Evolutionary conservation across 2,329 filamentous ascomycete genomes (phyloP).

Genomic region (Penicillium sclerotiorum): DNA sequence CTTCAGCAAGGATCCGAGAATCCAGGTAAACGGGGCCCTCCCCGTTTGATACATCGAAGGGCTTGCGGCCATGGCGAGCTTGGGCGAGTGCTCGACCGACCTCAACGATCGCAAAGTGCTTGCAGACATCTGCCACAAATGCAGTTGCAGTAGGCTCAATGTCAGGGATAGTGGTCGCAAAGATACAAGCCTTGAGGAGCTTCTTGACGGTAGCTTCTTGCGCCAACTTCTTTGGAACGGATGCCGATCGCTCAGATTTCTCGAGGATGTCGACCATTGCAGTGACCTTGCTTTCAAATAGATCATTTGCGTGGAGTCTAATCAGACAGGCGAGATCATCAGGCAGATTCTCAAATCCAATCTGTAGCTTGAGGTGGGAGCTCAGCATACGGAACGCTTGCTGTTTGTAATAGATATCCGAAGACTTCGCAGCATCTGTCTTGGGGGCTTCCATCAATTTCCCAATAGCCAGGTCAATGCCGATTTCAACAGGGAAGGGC

Average conservation of each 20-base stretch:
- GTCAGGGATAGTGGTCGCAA: conserved; percentile 78
- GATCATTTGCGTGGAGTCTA: conserved; percentile 84
- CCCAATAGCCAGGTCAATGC: conserved; percentile 83
- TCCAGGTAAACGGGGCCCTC: conserved; percentile 88
- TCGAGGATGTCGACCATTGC: conserved; percentile 70
- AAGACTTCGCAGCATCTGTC: conserved; percentile 55
- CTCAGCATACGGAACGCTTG: conserved; percentile 88
- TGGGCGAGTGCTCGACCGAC: conserved; percentile 82
- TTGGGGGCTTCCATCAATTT: conserved; percentile 83
- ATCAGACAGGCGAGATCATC: conserved; percentile 86
- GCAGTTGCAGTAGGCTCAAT: conserved; percentile 74
- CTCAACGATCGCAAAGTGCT: conserved; percentile 89
- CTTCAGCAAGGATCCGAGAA: conserved; percentile 82
- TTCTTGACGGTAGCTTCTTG: conserved; percentile 83
- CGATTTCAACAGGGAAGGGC: conserved; percentile 82
- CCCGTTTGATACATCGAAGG: conserved; percentile 82
- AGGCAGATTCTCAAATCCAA: conserved; percentile 83
- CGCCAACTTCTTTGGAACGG: conserved; percentile 80
- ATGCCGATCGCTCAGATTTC: conserved; percentile 75
- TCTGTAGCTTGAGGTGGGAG: conserved; percentile 84
- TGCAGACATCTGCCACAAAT: conserved; percentile 79
- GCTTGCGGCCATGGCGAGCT: conserved; percentile 72
- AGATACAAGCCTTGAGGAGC: conserved; percentile 85
- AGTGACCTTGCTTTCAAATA: conserved; percentile 72
- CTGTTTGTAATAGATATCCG: conserved; percentile 87